These are phyloP conservation scores for Stipa capillata DNA, from an alignment of 176 grass and related monocot species.

Conservation along the genomic window DNA sequence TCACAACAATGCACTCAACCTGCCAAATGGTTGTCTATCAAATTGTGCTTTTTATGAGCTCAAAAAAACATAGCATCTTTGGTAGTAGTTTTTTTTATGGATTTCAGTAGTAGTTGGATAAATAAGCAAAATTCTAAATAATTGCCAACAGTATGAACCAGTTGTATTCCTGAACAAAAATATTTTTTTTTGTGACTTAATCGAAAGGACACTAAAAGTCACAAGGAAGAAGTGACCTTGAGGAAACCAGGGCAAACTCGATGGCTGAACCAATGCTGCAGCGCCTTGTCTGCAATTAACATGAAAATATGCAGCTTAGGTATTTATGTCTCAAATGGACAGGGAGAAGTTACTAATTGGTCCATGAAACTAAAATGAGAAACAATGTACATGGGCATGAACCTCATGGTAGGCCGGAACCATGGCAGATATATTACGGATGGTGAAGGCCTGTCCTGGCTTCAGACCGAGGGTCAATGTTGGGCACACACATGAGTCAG, in stretches of 20 bases:
- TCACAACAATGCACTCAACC: slow-evolving; percentile 71
- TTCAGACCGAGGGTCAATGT: slow-evolving; percentile 57
- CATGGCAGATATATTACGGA: slow-evolving; percentile 63
- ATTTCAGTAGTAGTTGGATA: no score
- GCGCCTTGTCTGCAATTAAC: slow-evolving; percentile 32
- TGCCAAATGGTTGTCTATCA: slow-evolving; percentile 12
- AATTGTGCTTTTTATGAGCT: neutral
- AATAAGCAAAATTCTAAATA: no score
- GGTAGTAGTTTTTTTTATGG: no score
- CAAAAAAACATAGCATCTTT: no score
- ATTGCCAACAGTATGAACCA: neutral
- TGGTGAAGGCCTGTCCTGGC: slow-evolving; percentile 76
- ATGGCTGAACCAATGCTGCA: slow-evolving; percentile 42
- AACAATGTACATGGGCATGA: neutral
- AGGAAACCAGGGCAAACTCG: slow-evolving; percentile 66
- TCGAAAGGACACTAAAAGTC: neutral
- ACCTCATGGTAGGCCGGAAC: slow-evolving; percentile 56
- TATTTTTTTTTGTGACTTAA: neutral
- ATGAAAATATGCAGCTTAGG: slow-evolving; percentile 4
- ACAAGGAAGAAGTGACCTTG: slow-evolving; percentile 39
- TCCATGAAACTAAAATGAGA: neutral
- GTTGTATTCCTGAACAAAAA: neutral
- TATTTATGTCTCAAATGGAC: neutral
- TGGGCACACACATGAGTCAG: slow-evolving; percentile 77
- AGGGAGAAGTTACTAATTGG: neutral